Evolutionary conservation across 768 basidiomycete species (phyloP).

Genomic region (Neoboletus magnificus): DNA sequence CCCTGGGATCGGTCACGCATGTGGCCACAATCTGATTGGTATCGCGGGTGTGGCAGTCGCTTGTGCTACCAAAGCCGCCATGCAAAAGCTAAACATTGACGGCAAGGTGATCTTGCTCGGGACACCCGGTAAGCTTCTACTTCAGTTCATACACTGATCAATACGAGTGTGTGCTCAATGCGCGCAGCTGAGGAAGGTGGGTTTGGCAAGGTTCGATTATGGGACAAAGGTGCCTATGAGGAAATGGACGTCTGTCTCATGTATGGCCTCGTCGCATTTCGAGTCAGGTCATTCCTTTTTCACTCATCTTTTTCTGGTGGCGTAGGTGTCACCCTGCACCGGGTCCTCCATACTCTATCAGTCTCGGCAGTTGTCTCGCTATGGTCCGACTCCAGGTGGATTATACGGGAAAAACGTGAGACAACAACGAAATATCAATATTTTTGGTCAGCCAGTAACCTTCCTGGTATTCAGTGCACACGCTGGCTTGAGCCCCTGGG

Average conservation of each 20-base stretch:
- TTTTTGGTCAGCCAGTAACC: not conserved
- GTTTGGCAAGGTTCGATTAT: constrained; percentile 65
- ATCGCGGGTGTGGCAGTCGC: constrained; percentile 73
- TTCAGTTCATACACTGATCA: not conserved
- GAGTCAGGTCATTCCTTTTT: not conserved
- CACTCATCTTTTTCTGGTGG: not conserved
- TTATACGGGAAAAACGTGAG: constrained; percentile 71
- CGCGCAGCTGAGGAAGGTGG: constrained; percentile 73
- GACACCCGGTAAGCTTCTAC: constrained; percentile 57
- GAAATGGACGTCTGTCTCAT: constrained; percentile 78
- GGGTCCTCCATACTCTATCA: constrained; percentile 66
- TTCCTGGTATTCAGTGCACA: constrained; percentile 53
- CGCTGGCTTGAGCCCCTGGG: constrained; percentile 79
- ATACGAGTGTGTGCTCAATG: not conserved
- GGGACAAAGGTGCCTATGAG: constrained; percentile 69
- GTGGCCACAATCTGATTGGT: constrained; percentile 82
- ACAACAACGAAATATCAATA: not conserved
- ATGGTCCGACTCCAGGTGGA: constrained; percentile 58
- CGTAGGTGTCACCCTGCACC: constrained; percentile 79
- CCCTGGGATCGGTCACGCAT: constrained; percentile 61
- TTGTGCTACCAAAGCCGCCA: constrained; percentile 59
- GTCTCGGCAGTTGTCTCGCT: constrained; percentile 62
- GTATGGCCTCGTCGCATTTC: constrained; percentile 33
- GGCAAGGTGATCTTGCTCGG: constrained; percentile 73
- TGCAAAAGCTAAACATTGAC: constrained; percentile 58